These are phyloP conservation scores for Schizonepeta tenuifolia DNA, from an alignment of 257 asterid species.

Conservation along the genomic window DNA sequence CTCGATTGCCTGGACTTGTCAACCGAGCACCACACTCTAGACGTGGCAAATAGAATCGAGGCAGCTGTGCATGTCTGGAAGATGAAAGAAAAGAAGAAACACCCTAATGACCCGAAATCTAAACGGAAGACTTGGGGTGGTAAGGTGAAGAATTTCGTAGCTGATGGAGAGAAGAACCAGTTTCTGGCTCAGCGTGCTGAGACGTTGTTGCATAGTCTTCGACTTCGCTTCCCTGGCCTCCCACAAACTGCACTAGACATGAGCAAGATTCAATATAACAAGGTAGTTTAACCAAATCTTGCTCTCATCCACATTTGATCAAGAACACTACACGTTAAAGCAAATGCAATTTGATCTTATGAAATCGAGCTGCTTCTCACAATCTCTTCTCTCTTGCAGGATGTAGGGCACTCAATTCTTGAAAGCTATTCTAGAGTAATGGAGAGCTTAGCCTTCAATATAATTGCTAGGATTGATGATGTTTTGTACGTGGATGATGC, in stretches of 20 bases:
- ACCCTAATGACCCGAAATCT: slow-evolving; percentile 54
- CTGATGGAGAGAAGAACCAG: slow-evolving; percentile 68
- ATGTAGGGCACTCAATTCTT: slow-evolving; percentile 94
- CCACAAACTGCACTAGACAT: slow-evolving; percentile 97
- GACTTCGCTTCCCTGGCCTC: slow-evolving; percentile 87
- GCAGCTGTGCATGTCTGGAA: slow-evolving; percentile 90
- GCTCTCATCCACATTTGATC: neutral
- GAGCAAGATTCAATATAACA: slow-evolving; percentile 95
- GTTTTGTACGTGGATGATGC: slow-evolving; percentile 87
- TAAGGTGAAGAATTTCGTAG: slow-evolving; percentile 77
- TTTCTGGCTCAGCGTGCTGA: slow-evolving; percentile 80
- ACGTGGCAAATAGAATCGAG: slow-evolving; percentile 85
- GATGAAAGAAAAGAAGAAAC: slow-evolving; percentile 70
- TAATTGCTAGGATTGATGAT: slow-evolving; percentile 93
- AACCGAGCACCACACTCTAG: slow-evolving; percentile 85
- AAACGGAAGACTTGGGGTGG: slow-evolving; percentile 84
- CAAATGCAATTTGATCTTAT: too few relatives aligned
- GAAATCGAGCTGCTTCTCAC: neutral
- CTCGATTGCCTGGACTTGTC: slow-evolving; percentile 90
- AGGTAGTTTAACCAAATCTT: slow-evolving; percentile 46
- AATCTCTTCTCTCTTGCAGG: slow-evolving; percentile 50
- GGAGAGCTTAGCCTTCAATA: slow-evolving; percentile 98
- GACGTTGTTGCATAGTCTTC: slow-evolving; percentile 68
- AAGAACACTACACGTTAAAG: neutral
- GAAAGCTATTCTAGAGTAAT: slow-evolving; percentile 98